These are phyloP conservation scores for Litsea cubeba DNA, from an alignment of 164 flowering plant species.

Conservation along the genomic window DNA sequence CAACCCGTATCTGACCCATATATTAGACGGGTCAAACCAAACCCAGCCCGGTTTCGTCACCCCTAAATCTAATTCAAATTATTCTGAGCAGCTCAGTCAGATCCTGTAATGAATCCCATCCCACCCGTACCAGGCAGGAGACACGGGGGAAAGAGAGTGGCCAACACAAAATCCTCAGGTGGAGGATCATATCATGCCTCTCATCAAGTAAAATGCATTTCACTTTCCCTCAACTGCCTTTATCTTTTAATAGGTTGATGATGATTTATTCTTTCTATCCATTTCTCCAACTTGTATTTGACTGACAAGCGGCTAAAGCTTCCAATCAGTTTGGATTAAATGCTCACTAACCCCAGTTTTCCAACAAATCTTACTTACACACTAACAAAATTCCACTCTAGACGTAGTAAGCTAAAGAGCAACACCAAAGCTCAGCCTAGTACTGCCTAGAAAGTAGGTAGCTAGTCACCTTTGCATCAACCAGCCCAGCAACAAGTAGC, in stretches of 20 bases:
- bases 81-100: neutral
- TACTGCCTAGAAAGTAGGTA: neutral
- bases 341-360: too few relatives aligned
- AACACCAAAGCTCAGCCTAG: neutral
- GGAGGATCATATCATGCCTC: neutral
- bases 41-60: too few relatives aligned
- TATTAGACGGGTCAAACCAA: too few relatives aligned
- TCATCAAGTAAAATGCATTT: neutral
- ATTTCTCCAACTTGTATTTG: neutral
- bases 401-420: neutral
- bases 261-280: neutral
- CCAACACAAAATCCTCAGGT: neutral
- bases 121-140: too few relatives aligned
- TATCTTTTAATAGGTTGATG: neutral
- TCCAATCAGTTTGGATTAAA: neutral
- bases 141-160: neutral
- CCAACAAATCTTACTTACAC: neutral
- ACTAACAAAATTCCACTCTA: neutral
- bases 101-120: too few relatives aligned
- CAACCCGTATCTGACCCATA: too few relatives aligned
- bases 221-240: neutral
- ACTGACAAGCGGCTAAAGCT: neutral
- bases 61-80: too few relatives aligned
- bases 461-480: slow-evolving; percentile 5
- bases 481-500: neutral